These are phyloP conservation scores for Schizonepeta tenuifolia DNA, from an alignment of 257 asterid species.

Conservation along the genomic window DNA sequence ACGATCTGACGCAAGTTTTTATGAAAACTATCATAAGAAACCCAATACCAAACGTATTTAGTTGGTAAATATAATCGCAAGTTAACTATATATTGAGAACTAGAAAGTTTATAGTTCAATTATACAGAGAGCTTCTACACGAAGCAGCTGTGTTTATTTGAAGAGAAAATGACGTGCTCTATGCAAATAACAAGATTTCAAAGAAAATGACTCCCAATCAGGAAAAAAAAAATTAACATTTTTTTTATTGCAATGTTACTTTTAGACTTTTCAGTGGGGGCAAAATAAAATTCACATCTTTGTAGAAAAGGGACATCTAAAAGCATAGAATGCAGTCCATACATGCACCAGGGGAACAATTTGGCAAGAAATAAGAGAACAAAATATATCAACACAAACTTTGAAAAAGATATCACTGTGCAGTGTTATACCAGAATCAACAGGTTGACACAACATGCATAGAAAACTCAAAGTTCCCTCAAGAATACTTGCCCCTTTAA, in stretches of 20 bases:
- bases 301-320: constrained; percentile 28
- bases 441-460: background rate
- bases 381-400: background rate
- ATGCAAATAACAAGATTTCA: background rate
- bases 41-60: no score
- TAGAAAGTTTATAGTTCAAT: background rate
- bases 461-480: background rate
- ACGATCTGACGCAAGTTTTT: no score
- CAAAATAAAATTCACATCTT: constrained; percentile 23
- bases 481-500: constrained; percentile 13
- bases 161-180: background rate
- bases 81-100: no score
- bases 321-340: constrained; percentile 1
- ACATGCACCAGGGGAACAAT: no score
- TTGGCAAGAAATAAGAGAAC: background rate
- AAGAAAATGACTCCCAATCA: background rate
- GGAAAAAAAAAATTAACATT: background rate
- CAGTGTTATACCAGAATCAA: constrained; percentile 3
- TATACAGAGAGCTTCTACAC: background rate
- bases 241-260: background rate
- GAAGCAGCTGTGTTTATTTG: background rate
- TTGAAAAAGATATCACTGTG: background rate
- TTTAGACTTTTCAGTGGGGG: constrained; percentile 7
- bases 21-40: background rate
- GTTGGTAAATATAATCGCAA: background rate